Conservation (phyloP, 2,329 filamentous ascomycete genomes). For the Decorospora gaudefroyi region DNA sequence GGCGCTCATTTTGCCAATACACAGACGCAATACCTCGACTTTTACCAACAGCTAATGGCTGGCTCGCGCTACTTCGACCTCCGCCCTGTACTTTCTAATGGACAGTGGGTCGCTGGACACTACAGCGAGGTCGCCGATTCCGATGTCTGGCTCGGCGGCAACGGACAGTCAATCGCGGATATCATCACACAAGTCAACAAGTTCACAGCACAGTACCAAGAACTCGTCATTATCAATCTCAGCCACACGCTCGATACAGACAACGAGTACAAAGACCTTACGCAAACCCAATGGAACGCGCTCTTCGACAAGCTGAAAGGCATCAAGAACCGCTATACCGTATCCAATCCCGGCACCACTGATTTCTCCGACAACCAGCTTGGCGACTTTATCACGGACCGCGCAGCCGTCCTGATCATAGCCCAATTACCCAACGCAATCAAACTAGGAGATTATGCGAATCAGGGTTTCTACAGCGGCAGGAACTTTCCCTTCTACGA, state of each 20-base stretch:
- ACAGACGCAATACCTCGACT: constrained; percentile 53
- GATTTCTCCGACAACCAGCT: constrained; percentile 43
- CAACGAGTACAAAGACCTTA: constrained; percentile 47
- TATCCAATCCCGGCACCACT: constrained; percentile 27
- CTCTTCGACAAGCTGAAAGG: constrained; percentile 51
- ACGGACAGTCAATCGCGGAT: constrained; percentile 52
- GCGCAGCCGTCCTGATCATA: constrained; percentile 46
- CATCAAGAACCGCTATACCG: constrained; percentile 50
- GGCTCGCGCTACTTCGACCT: constrained; percentile 58
- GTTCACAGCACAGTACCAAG: constrained; percentile 53
- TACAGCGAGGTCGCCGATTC: constrained; percentile 47
- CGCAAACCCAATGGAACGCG: constrained; percentile 48
- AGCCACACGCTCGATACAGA: constrained; percentile 53
- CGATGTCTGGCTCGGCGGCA: constrained; percentile 51
- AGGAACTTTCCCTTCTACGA: constrained; percentile 45
- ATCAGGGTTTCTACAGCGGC: constrained; percentile 44
- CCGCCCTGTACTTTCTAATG: constrained; percentile 49
- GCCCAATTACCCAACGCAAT: constrained; percentile 40
- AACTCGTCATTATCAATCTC: constrained; percentile 56
- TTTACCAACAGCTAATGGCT: constrained; percentile 53
- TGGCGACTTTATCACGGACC: constrained; percentile 46
- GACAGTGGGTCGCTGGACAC: constrained; percentile 52
- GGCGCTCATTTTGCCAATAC: constrained; percentile 51
- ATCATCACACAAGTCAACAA: constrained; percentile 53
- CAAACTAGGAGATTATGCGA: constrained; percentile 36